These are phyloP conservation scores for Populus deltoides DNA, from an alignment of 345 rosid genomes.

Conservation along the genomic window DNA sequence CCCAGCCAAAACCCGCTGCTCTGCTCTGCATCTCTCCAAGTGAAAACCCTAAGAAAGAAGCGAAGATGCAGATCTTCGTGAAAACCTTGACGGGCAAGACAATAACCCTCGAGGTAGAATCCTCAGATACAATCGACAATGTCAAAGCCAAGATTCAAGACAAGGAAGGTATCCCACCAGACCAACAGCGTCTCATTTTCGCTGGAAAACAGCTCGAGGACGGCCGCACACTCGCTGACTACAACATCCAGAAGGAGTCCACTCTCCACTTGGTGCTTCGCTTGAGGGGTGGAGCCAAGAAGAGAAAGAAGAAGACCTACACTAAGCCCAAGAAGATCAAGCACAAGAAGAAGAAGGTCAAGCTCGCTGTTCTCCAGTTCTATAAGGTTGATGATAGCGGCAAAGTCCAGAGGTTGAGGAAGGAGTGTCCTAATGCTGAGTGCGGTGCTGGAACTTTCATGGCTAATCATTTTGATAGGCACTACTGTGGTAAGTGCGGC, in stretches of 20 bases:
- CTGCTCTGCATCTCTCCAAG: not conserved
- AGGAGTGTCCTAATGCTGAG: conserved; percentile 6
- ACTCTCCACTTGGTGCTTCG: conserved; percentile 20
- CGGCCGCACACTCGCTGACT: not conserved
- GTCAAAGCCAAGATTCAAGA: conserved; percentile 5
- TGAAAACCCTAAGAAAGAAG: not conserved
- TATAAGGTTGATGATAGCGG: conserved; percentile 3
- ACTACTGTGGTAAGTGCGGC: conserved; percentile 19
- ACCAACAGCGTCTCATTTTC: not conserved
- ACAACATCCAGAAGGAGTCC: conserved; percentile 20
- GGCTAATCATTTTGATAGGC: conserved; percentile 17
- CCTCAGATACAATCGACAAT: conserved; percentile 7
- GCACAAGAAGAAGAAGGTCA: conserved; percentile 10
- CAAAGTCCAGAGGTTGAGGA: conserved; percentile 7
- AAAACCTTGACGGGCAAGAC: conserved; percentile 20
- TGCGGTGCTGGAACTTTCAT: conserved; percentile 18
- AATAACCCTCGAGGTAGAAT: conserved; percentile 19
- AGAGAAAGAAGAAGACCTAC: conserved; percentile 10
- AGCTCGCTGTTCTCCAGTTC: conserved; percentile 8
- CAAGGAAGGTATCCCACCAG: conserved; percentile 1
- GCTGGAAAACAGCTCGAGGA: conserved; percentile 1
- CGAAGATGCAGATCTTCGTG: conserved; percentile 20
- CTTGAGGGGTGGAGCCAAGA: conserved; percentile 17
- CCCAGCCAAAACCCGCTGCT: not conserved
- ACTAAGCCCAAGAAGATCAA: conserved; percentile 10